Base-by-base conservation (phyloP, 495 filamentous ascomycete genomes). In the Aspergillus homomorphus region DNA sequence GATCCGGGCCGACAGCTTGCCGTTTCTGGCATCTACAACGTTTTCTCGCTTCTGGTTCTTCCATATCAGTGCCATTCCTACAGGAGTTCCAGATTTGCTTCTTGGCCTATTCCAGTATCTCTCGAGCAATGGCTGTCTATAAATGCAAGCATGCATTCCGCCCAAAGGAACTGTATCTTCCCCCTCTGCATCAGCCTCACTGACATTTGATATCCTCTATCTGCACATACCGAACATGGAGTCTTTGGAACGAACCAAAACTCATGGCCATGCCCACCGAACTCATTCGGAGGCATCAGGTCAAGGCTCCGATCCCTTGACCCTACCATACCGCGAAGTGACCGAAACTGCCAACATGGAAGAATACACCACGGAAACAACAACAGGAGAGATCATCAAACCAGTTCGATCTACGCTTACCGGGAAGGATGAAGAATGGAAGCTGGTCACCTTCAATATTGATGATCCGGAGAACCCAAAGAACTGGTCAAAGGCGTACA, bases 391-490 rank as follows among this genome's bases (percentile, higher is more conserved):
- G 54, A 87, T 90, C 57, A 74, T 84, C 54, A 82, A 80, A 57
- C 71, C 73, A 21, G 62, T 82, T 43, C 69, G 68, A 21, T 84
- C 85, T 4, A 68, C 83, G 24, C 74, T 67, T 15, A 77, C 80
- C 2, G 82, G 83, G 43, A 66, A 78, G 51, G 69, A 80, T 23
- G 75, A 77, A 52, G 77, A 79, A 44, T 89, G 86, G 77, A 89
- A 89, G 63, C 73, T 93, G 22, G 89, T 93, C 22, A 87, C 84
- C 0, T 93, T 90, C 68, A 77, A 73, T 9, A 78, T 86, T 54
- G 74, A 81, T 26, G 85, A 88, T 54, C 74, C 77, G 2, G 77
- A 80, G 38, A 85, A 87, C 54, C 85, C 85, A 0, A 80, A 81
- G 62, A 84, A 87, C 65, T 88, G 84, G 85, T 72, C 78, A 0